Conservation (phyloP, 306 rosid genomes). For the Cicer yamashitae region DNA sequence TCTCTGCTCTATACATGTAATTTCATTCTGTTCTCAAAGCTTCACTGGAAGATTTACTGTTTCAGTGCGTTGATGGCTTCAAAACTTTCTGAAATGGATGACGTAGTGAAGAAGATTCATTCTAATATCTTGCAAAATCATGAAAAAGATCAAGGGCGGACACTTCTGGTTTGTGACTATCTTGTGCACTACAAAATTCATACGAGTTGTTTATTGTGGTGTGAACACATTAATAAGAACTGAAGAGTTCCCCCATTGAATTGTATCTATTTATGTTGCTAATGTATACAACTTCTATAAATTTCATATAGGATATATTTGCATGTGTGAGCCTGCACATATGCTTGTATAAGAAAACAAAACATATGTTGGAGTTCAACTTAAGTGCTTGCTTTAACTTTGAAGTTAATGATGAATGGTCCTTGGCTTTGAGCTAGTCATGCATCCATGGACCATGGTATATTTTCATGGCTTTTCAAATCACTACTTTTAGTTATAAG, state of each 20-base stretch:
- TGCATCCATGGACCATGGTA: slow-evolving; percentile 29
- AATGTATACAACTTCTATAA: slow-evolving; percentile 19
- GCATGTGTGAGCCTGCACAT: slow-evolving; percentile 11
- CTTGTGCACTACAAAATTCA: slow-evolving; percentile 32
- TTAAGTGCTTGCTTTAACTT: slow-evolving; percentile 25
- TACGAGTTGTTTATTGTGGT: slow-evolving; percentile 25
- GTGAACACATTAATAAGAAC: slow-evolving; percentile 25
- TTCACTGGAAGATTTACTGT: slow-evolving; percentile 47
- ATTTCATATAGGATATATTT: slow-evolving; percentile 35
- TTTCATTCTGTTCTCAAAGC: slow-evolving; percentile 41
- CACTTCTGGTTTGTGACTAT: slow-evolving; percentile 82
- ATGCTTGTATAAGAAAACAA: slow-evolving; percentile 23
- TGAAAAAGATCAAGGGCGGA: slow-evolving; percentile 58
- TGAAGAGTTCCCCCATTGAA: slow-evolving; percentile 2
- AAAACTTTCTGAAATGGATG: slow-evolving; percentile 94
- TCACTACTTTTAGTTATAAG: slow-evolving; percentile 20
- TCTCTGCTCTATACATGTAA: slow-evolving; percentile 40
- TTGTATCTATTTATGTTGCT: slow-evolving; percentile 30
- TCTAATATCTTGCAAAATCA: slow-evolving; percentile 52
- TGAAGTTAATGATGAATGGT: slow-evolving; percentile 20
- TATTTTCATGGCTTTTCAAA: slow-evolving; percentile 15
- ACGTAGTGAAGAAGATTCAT: slow-evolving; percentile 83
- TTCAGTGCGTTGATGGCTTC: slow-evolving; percentile 84
- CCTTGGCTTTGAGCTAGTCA: slow-evolving; percentile 22
- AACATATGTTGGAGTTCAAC: slow-evolving; percentile 6